These are phyloP conservation scores for Scedosporium dehoogii DNA, from an alignment of 2,329 filamentous ascomycete species.

Conservation along the genomic window DNA sequence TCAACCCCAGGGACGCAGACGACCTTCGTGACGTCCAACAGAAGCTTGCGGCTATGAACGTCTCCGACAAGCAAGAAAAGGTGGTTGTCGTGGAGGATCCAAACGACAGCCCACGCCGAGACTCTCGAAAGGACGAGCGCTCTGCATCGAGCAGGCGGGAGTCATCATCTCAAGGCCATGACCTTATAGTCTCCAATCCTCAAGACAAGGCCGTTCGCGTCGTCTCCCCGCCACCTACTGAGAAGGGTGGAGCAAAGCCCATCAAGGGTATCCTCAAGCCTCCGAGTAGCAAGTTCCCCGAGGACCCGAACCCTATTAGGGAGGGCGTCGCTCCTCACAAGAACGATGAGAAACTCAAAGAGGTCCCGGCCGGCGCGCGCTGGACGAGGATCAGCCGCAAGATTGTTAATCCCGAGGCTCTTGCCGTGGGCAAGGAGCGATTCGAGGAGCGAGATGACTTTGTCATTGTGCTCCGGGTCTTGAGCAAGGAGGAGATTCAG, in stretches of 20 bases:
- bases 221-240: conserved; percentile 64
- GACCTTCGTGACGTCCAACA: conserved; percentile 40
- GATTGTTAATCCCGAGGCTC: conserved; percentile 79
- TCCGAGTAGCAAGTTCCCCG: conserved; percentile 75
- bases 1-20: conserved; percentile 43
- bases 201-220: conserved; percentile 50
- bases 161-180: conserved; percentile 22
- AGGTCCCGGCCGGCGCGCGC: conserved; percentile 67
- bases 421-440: conserved; percentile 78
- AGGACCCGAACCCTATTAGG: conserved; percentile 70
- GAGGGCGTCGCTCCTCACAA: conserved; percentile 93
- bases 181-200: conserved; percentile 17
- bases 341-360: conserved; percentile 62
- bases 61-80: conserved; percentile 5
- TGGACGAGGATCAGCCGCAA: conserved; percentile 91
- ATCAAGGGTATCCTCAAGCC: conserved; percentile 80
- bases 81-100: conserved; percentile 1
- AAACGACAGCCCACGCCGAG: conserved; percentile 4
- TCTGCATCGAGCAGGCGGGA: background rate
- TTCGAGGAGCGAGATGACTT: conserved; percentile 90
- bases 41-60: conserved; percentile 34
- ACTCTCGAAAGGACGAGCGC: background rate
- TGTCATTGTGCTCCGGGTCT: conserved; percentile 81
- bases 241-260: conserved; percentile 55
- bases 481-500: conserved; percentile 84